Percentiles rank a stretch among this genome's conserved stretches.
These are phyloP conservation scores for Chaetomium sp. DNA, from an alignment of 2,329 filamentous ascomycete species.

Conservation along the genomic window DNA sequence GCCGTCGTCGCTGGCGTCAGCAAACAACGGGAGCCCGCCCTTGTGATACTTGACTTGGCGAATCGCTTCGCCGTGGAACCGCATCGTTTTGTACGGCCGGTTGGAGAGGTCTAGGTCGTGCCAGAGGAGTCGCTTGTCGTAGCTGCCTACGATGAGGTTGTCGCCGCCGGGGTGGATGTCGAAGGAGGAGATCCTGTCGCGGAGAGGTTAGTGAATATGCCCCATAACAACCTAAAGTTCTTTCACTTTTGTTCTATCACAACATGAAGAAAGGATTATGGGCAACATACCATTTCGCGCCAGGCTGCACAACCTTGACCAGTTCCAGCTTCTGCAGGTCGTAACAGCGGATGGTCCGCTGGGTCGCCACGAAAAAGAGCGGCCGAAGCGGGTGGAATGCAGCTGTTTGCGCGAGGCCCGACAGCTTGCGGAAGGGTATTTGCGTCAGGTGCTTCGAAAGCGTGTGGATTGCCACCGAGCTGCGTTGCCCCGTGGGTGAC, in stretches of 20 bases:
- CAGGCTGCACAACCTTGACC: slow-evolving; percentile 87
- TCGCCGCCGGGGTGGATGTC: slow-evolving; percentile 90
- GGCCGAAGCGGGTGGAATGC: slow-evolving; percentile 93
- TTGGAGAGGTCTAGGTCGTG: slow-evolving; percentile 90
- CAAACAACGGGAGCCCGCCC: slow-evolving; percentile 73
- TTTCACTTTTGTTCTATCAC: too few species aligned
- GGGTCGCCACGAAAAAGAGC: slow-evolving; percentile 92
- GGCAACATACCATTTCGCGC: slow-evolving; percentile 73
- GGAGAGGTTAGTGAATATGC: slow-evolving; percentile 4
- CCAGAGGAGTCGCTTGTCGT: slow-evolving; percentile 91
- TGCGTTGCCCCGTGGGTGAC: slow-evolving; percentile 69
- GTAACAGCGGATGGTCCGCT: slow-evolving; percentile 87
- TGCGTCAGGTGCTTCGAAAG: slow-evolving; percentile 92
- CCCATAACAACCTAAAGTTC: background rate
- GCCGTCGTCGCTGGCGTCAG: slow-evolving; percentile 91
- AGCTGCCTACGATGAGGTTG: slow-evolving; percentile 89
- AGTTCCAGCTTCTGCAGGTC: slow-evolving; percentile 88
- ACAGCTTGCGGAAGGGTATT: slow-evolving; percentile 75
- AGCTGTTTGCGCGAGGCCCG: slow-evolving; percentile 75
- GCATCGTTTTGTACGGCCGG: slow-evolving; percentile 90
- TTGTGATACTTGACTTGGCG: slow-evolving; percentile 83
- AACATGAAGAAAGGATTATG: background rate
- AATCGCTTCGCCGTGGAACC: slow-evolving; percentile 90
- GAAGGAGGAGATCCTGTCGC: slow-evolving; percentile 78
- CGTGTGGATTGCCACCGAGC: slow-evolving; percentile 88